Conservation (phyloP, 176 grass and related monocot genomes). For the Echinochloa phyllopogon region DNA sequence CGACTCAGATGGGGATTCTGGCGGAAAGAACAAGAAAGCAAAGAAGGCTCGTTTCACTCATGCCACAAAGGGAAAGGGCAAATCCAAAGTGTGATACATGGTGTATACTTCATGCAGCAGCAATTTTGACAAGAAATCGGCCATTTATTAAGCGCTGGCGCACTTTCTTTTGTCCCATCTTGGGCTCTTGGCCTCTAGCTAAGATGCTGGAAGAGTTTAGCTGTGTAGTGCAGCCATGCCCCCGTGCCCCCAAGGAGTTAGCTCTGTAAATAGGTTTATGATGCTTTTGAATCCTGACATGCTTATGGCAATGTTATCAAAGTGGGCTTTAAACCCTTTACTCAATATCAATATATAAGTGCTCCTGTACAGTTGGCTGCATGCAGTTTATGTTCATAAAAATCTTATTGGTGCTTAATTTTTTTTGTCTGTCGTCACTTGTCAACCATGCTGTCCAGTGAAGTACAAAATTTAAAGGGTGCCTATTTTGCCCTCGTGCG, state of each 20-base stretch:
- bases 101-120: background rate
- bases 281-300: conserved; percentile 23
- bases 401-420: background rate
- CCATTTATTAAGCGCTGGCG: background rate
- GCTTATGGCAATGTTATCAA: background rate
- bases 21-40: conserved; percentile 58
- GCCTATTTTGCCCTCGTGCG: background rate
- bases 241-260: background rate
- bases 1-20: conserved; percentile 49
- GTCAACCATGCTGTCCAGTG: background rate
- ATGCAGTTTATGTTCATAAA: background rate
- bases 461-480: background rate
- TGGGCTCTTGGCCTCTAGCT: background rate
- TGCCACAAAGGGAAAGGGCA: conserved; percentile 57
- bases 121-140: conserved; percentile 20
- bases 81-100: conserved; percentile 49
- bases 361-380: background rate
- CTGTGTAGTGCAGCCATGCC: background rate
- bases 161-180: conserved; percentile 17
- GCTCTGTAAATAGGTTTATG: background rate
- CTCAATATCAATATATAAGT: background rate
- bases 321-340: background rate
- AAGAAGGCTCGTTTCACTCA: conserved; percentile 66
- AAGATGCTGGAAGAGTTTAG: conserved; percentile 3
- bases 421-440: background rate